phyloP scores from a whole-genome alignment of 139 green algal genomes.

The Auxenochlorella pyrenoidosa region DNA sequence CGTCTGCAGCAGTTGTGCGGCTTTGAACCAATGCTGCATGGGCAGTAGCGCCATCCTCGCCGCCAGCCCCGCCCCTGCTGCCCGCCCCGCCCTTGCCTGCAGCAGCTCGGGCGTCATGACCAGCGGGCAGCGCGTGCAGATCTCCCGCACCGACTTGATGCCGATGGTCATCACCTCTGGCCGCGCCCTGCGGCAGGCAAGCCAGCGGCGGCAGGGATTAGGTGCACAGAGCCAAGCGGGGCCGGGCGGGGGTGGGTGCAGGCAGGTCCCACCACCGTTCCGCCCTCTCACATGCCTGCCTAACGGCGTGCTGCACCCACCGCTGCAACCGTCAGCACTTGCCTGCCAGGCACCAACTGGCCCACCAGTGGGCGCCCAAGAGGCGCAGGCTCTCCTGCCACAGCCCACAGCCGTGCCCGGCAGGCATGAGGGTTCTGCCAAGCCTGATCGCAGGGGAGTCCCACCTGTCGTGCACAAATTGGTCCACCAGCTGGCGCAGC shows the following conservation, averaged over 20 bases:
- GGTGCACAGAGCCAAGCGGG: too few relatives aligned
- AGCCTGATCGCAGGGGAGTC: background rate
- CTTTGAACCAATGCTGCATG: too few relatives aligned
- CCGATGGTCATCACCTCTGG: constrained; percentile 88
- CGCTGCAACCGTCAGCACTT: background rate
- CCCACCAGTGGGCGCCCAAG: too few relatives aligned
- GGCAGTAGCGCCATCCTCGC: too few relatives aligned
- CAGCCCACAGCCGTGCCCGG: background rate
- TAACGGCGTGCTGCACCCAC: background rate
- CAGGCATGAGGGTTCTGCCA: background rate
- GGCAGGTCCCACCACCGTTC: too few relatives aligned
- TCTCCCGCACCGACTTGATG: constrained; percentile 92
- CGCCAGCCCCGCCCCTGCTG: background rate
- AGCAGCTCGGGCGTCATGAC: constrained; percentile 93
- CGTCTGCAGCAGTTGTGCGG: too few relatives aligned
- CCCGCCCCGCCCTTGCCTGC: constrained; percentile 49
- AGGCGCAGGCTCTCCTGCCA: too few relatives aligned
- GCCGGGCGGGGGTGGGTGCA: too few relatives aligned
- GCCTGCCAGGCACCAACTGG: too few relatives aligned
- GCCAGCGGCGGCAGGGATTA: too few relatives aligned
- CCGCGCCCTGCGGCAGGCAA: constrained; percentile 47
- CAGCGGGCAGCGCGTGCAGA: constrained; percentile 87
- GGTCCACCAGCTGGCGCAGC: constrained; percentile 93
- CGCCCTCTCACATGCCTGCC: too few relatives aligned
- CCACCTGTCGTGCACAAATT: constrained; percentile 94